A percentile compares a stretch with the other conserved stretches of the same genome.
Evolutionary conservation across 306 rosid species (phyloP).

Genomic region (Dryas drummondii): DNA sequence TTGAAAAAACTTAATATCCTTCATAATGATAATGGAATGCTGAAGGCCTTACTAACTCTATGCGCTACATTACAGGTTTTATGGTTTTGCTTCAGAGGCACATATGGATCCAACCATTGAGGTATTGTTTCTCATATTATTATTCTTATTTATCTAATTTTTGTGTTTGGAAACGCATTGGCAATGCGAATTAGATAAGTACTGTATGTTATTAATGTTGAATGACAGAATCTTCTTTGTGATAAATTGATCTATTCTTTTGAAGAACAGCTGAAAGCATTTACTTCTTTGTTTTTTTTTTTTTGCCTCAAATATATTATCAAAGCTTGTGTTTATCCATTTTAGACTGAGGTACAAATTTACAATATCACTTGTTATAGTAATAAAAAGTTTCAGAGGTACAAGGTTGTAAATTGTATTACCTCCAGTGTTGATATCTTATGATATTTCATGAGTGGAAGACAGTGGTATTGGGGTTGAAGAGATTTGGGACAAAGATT

Average conservation of each 20-base stretch:
- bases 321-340: not conserved
- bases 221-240: not conserved
- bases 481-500: too few relatives aligned
- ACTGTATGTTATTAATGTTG: not conserved
- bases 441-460: not conserved
- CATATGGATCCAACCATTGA: slow-evolving; percentile 89
- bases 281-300: not conserved
- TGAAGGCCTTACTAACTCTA: slow-evolving; percentile 2
- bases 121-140: slow-evolving; percentile 42
- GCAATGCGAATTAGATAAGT: slow-evolving; percentile 2
- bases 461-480: too few relatives aligned
- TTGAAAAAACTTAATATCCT: not conserved
- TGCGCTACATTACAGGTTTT: slow-evolving; percentile 56
- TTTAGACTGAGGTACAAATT: not conserved
- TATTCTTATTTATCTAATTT: not conserved
- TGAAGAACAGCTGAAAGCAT: not conserved
- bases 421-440: not conserved
- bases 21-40: not conserved
- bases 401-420: not conserved
- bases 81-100: slow-evolving; percentile 93
- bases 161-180: slow-evolving; percentile 1
- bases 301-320: not conserved
- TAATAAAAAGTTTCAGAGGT: not conserved
- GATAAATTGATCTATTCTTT: not conserved
- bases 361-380: not conserved